A percentile compares a stretch with the other conserved stretches of the same genome.
Evolutionary conservation across 352 stramenopile genomes (phyloP).

Genomic region (Phytophthora ramorum): DNA sequence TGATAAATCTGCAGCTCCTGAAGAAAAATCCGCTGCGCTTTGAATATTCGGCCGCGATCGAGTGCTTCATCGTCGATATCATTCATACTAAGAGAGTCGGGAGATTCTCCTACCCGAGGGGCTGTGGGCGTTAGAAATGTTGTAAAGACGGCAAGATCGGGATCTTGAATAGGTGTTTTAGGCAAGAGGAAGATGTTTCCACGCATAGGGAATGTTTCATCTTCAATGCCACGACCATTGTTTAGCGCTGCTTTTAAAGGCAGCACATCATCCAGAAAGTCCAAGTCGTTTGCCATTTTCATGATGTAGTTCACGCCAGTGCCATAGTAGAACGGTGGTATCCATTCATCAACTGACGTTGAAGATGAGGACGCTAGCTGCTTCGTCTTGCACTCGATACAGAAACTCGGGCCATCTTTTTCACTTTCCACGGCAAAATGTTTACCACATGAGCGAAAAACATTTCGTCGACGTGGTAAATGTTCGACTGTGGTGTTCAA

Average conservation of each 20-base stretch:
- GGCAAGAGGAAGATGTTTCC: constrained; percentile 81
- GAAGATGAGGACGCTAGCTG: constrained; percentile 45
- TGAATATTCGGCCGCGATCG: constrained; percentile 54
- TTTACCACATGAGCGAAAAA: constrained; percentile 82
- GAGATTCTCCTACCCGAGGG: constrained; percentile 24
- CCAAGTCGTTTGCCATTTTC: constrained; percentile 73
- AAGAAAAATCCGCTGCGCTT: constrained; percentile 61
- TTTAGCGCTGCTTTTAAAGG: constrained; percentile 62
- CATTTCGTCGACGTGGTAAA: constrained; percentile 58
- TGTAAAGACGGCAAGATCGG: constrained; percentile 56
- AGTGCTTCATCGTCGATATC: constrained; percentile 44
- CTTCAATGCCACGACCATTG: constrained; percentile 33
- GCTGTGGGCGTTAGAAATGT: constrained; percentile 32
- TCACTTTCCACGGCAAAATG: constrained; percentile 88
- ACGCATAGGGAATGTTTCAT: constrained; percentile 57
- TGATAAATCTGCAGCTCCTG: constrained; percentile 73
- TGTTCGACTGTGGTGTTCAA: constrained; percentile 71
- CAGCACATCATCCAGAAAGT: constrained; percentile 68
- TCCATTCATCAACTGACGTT: constrained; percentile 51
- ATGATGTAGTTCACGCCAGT: constrained; percentile 78
- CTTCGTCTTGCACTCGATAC: constrained; percentile 80
- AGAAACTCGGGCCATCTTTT: constrained; percentile 63
- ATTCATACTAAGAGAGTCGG: constrained; percentile 14
- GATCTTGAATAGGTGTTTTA: constrained; percentile 68
- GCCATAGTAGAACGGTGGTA: constrained; percentile 70